Conservation (phyloP, 345 rosid genomes). For the Mercurialis annua region DNA sequence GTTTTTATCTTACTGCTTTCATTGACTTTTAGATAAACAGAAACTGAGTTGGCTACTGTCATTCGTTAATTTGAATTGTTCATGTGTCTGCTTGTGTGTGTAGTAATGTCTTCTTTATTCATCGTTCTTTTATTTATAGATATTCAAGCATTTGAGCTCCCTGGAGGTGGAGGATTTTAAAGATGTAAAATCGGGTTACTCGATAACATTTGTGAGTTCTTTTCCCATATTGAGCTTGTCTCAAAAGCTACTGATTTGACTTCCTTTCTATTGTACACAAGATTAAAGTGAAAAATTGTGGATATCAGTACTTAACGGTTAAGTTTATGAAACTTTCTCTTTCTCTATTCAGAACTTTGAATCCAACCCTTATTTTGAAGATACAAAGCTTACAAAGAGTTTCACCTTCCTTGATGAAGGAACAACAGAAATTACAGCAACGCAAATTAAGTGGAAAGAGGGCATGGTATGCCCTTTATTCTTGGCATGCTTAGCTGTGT, state of each 20-base stretch:
- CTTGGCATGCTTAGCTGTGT: background rate
- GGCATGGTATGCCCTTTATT: conserved; percentile 53
- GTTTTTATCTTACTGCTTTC: background rate
- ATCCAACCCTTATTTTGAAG: conserved; percentile 79
- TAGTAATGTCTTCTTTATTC: background rate
- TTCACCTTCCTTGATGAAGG: conserved; percentile 86
- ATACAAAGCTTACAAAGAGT: conserved; percentile 70
- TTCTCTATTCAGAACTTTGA: conserved; percentile 55
- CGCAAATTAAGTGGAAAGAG: conserved; percentile 86
- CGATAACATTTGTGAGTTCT: conserved; percentile 76
- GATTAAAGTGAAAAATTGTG: background rate
- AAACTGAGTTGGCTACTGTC: background rate
- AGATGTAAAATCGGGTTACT: conserved; percentile 88
- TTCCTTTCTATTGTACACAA: conserved; percentile 2
- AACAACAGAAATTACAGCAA: conserved; percentile 65
- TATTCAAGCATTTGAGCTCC: conserved; percentile 63
- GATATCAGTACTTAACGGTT: background rate
- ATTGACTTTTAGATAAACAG: background rate
- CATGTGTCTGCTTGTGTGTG: background rate
- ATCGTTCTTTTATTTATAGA: conserved; percentile 34
- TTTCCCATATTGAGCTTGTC: background rate
- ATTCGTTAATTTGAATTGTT: background rate
- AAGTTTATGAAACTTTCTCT: background rate
- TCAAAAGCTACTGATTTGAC: background rate
- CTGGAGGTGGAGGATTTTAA: conserved; percentile 85